Base-by-base conservation (phyloP, 2,329 filamentous ascomycete genomes). In the Teratosphaeria pseudoeucalypti region DNA sequence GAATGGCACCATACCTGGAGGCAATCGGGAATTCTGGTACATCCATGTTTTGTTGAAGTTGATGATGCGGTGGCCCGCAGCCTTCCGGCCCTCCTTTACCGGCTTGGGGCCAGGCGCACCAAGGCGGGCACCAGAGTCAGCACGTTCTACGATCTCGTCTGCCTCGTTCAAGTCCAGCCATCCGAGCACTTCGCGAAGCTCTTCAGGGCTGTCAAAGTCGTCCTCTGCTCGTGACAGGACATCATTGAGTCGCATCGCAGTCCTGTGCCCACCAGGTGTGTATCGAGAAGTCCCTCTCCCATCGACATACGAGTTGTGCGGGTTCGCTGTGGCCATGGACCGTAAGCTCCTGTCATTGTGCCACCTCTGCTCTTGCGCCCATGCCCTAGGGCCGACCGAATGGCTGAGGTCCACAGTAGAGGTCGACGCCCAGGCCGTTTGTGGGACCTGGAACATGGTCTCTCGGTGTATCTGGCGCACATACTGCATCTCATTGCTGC, bases 11-110 rank as follows among this genome's bases (percentile, higher is more conserved):
- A 95, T 77, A 61, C 87, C 77, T 39, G 80, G 76, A 0, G 89
- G 87, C 5, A 95, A 76, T 59, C 82, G 84, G 2, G 90, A 89
- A 71, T 95, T 95, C 54, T 83, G 80, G 70, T 95, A 95, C 1
- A 85, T 75, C 67, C 90, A 86, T 14, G 90, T 87, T 71, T 94
- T 95, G 29, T 60, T 61, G 59, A 69, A 69, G 59, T 70, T 68
- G 47, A 69, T 60, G n/a, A 69, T 47, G 37, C 56, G 26, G 19
- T 47, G 26, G 52, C 19, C 54, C 6, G 29, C 2, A n/a, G 39
- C 23, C 19, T 58, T 54, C 26, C 12, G 32, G 16, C 34, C 29
- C 37, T 55, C 53, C 19, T 54, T 57, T 6, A 32, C 37, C 52
- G 23, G 34, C 57, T n/a, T 57, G 49, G 57, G 27, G 14, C 49